Base-by-base conservation (phyloP, 108 stramenopile genomes). In the Conticribra weissflogii region DNA sequence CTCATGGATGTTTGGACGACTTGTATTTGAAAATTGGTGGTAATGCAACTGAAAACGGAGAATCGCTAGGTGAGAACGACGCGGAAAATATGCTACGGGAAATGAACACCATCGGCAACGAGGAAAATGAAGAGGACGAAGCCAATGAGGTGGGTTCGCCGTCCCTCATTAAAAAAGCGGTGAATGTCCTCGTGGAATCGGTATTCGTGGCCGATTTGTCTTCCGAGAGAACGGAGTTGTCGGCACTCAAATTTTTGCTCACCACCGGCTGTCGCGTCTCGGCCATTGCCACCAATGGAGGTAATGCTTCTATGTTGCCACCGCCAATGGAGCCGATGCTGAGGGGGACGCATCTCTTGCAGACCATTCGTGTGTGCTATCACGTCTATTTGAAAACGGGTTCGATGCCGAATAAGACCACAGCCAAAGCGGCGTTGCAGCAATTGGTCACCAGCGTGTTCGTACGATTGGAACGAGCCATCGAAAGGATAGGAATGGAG, bases 341-440 rank as follows among this genome's bases (percentile, higher is more conserved):
- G 33, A 93, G 85, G 21, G 96, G 94, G 45, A 81, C 82, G 24
- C 84, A 95, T 64, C 71, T 99, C 34, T 88, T 98, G 32, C 91
- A 91, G 58, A 84, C 97, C 28, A 91, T 99, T 64, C 88, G 97
- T 29, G 83, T 96, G 2, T 81, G 95, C 56, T 98, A 96, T 79
- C 96, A 97, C 60, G 85, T 98, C 25, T 97, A 94, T 67, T 72
- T 98, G 24, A 88, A 89, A 51, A 96, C 96, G 3, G 85, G 70
- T 28, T 84, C 83, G 32, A 60, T 77, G 17, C 83, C 96, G 53
- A 98, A 97, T 81, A 90, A 92, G 66, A 97, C 93, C 22, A 98
- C 98, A 0, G 99, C 99, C 45, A 81, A 95, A 72, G 99, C 98
- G 25, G 83, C 95, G 15, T 78, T 99, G 45, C 94, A 95, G 72